Evolutionary conservation across 1,284 basidiomycete species (phyloP), one percentile per base, ranked within the genome.

Genomic region (Sporisorium graminicola): DNA sequence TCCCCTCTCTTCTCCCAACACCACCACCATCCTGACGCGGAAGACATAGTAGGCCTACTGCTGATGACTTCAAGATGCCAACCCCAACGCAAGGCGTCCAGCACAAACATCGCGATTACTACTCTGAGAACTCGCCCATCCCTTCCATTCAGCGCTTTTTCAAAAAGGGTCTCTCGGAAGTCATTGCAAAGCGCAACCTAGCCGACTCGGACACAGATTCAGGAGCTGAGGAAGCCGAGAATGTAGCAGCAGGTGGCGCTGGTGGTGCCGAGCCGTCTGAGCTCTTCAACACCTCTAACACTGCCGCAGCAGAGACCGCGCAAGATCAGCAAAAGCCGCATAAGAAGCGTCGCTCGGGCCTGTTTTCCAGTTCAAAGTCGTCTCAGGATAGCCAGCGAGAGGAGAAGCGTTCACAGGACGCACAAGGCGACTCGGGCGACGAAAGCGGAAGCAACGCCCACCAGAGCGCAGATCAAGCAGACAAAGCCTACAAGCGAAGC

Each of bases 91-190:
- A 58, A 2, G 65, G 65, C 24, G 49, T 62, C 16, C 73, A 75
- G 7, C 69, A 62, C 29, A 58, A 7, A 13, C 66, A 69, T 20
- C 51, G 52, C n/a, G 78, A 80, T 52, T 63, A 73, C 50, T 80
- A 77, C 49, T 63, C 58, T 7, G 60, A 68, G 24, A 47, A 47
- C 31, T 59, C 60, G 18, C 78, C 78, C 18, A 69, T 80, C 27
- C 78, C 78, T 12, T 69, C 68, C 20, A 64, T 80, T 22, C 74
- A 80, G 55, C 37, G 78, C 2, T 80, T 76, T 56, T 67, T 78
- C 51, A 61, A 72, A 35, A 68, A 65, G 50, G 76, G 75, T 9
- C 29, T 75, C 5, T 44, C 58, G 3, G 72, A 78, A 27, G 67
- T 78, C 40, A 49, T 78, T 26, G 58, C 69, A 2, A 72, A 65